Conservation (phyloP, 2,329 filamentous ascomycete genomes). For the Scedosporium apiospermum region DNA sequence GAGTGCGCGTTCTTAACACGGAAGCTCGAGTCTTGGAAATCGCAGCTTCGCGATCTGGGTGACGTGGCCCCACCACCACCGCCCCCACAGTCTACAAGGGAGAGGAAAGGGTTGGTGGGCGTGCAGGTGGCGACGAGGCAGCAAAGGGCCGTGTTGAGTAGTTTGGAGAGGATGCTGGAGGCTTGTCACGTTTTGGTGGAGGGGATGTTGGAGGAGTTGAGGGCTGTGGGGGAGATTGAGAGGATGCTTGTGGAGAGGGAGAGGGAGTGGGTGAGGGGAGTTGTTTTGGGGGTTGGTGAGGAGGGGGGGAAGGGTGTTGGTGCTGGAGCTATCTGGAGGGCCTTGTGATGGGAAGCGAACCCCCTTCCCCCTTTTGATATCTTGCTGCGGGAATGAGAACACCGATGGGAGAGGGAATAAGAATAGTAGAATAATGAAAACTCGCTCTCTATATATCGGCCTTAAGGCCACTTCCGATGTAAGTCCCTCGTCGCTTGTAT, state of each 20-base stretch:
- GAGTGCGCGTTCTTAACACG: conserved; percentile 43
- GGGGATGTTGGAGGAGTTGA: conserved; percentile 54
- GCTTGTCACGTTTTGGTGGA: conserved; percentile 38
- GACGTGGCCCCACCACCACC: conserved; percentile 10
- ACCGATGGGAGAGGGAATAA: too few relatives aligned
- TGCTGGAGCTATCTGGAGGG: conserved; percentile 41
- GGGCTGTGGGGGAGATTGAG: conserved; percentile 53
- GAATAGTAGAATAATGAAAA: too few relatives aligned
- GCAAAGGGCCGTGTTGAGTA: conserved; percentile 41
- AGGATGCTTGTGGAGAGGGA: conserved; percentile 46
- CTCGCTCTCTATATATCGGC: too few relatives aligned
- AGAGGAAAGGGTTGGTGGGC: conserved; percentile 34
- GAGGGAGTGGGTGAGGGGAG: conserved; percentile 46
- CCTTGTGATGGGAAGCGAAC: conserved; percentile 13
- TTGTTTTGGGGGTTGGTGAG: conserved; percentile 34
- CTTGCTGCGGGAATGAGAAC: too few relatives aligned
- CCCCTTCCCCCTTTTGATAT: too few relatives aligned
- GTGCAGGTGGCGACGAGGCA: conserved; percentile 54
- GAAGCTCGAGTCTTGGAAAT: conserved; percentile 44
- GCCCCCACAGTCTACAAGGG: too few relatives aligned
- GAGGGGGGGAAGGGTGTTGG: conserved; percentile 20
- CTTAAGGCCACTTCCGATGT: too few relatives aligned
- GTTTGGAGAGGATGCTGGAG: conserved; percentile 36
- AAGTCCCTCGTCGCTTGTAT: too few relatives aligned
- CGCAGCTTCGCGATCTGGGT: conserved; percentile 38